phyloP scores from a whole-genome alignment of 2,329 filamentous ascomycete species.

The Diatrype stigma region DNA sequence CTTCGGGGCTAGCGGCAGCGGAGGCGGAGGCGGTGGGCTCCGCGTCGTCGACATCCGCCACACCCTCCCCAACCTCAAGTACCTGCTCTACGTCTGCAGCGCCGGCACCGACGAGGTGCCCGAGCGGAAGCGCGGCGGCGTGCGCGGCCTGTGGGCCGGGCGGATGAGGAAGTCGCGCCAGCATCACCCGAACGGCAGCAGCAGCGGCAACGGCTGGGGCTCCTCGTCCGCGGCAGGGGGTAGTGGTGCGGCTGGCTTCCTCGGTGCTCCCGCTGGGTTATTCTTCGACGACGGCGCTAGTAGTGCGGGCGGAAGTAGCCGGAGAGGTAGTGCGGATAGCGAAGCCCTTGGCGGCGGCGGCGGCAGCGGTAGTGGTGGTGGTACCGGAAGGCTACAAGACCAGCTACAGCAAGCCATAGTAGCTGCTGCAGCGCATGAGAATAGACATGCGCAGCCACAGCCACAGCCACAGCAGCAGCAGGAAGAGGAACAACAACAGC shows the following conservation, averaged over 20 bases:
- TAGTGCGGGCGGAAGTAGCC: conserved; percentile 32
- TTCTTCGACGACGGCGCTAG: conserved; percentile 32
- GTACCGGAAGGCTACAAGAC: conserved; percentile 37
- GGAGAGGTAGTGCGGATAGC: conserved; percentile 28
- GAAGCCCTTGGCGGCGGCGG: conserved; percentile 19
- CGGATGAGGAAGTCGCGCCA: conserved; percentile 30
- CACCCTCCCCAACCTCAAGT: conserved; percentile 89
- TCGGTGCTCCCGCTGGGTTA: too few species aligned
- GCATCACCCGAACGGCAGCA: too few species aligned
- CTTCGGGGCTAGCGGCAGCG: not conserved
- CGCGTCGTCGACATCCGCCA: conserved; percentile 86
- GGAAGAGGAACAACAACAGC: too few species aligned
- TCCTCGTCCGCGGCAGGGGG: not conserved
- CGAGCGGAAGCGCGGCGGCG: conserved; percentile 57
- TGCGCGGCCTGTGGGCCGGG: conserved; percentile 54
- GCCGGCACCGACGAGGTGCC: conserved; percentile 66
- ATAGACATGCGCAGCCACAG: not conserved
- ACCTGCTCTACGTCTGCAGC: conserved; percentile 83
- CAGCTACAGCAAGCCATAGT: conserved; percentile 35
- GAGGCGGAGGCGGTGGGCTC: too few species aligned
- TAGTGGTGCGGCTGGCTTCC: conserved; percentile 1
- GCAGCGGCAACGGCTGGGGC: conserved; percentile 20
- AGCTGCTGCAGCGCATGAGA: conserved; percentile 13
- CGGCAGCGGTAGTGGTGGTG: not conserved
- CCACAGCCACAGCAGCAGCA: too few species aligned